Percentiles rank a stretch among this genome's conserved stretches.
Evolutionary conservation across 208 protist species (phyloP).

Genomic region (Leishmania guyanensis): DNA sequence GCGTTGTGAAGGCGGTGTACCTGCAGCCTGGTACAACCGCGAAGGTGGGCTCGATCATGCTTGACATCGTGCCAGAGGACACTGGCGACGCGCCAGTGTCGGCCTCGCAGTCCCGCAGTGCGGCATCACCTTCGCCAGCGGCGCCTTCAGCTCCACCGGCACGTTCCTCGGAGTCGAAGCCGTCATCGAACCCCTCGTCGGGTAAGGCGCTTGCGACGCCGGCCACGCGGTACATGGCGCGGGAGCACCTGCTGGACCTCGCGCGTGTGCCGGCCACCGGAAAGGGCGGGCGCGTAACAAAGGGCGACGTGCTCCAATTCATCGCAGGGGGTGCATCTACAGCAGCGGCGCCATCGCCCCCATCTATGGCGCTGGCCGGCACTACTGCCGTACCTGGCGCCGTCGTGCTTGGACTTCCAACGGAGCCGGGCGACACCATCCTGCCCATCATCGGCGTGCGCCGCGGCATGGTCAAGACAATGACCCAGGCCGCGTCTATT

Average conservation of each 20-base stretch:
- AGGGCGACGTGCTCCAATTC: conserved; percentile 84
- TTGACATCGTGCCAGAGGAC: conserved; percentile 74
- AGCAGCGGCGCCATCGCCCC: neutral
- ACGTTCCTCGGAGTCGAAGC: neutral
- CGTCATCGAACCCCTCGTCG: neutral
- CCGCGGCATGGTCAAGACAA: conserved; percentile 93
- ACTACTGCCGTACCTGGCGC: neutral
- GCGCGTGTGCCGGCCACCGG: conserved; percentile 59
- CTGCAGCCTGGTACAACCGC: conserved; percentile 82
- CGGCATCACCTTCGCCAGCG: neutral
- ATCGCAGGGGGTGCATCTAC: neutral
- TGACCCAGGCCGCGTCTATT: conserved; percentile 85
- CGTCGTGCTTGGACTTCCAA: neutral
- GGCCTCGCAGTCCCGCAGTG: neutral
- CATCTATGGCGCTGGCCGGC: conserved; percentile 1
- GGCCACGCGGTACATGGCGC: conserved; percentile 87
- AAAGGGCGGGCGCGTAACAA: conserved; percentile 88
- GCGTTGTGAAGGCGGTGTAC: conserved; percentile 85
- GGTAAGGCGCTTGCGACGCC: conserved; percentile 90
- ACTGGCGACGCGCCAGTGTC: neutral
- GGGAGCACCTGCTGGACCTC: conserved; percentile 84
- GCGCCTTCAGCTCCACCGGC: neutral
- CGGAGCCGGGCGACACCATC: conserved; percentile 33
- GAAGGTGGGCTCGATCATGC: conserved; percentile 81
- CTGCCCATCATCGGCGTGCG: conserved; percentile 55